Base-by-base conservation (phyloP, 1,284 basidiomycete genomes). In the Ganoderma sinense region DNA sequence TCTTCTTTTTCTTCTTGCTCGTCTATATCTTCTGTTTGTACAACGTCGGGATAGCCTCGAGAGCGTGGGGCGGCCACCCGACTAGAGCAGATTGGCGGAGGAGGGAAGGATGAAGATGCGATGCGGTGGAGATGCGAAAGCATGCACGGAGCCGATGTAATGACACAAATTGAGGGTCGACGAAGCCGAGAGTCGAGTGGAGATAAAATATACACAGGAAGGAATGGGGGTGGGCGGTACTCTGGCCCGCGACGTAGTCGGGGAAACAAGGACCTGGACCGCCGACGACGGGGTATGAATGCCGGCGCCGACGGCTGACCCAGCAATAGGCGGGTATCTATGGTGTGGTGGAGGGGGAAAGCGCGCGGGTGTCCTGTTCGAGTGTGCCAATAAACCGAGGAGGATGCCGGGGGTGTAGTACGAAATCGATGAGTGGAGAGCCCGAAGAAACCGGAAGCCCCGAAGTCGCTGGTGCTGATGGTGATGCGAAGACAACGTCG, bases 251-350 rank as follows among this genome's bases (percentile, higher is more conserved):
- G 67, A 72, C 55, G 69, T 65, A 31, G 67, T 71, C 68, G 65
- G 60, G 61, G 64, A 71, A 56, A 66, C 58, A 62, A 62, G 23
- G 64, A 33, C 67, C 69, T 66, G 5, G 64, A 73, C 71, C 67
- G 70, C 59, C 71, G 75, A 73, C 75, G 74, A 65, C 69, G 84
- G 85, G 82, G 82, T 81, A 86, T 85, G 82, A 86, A 86, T 85
- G 82, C 81, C 82, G 81, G 78, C 75, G 80, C 75, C 76, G 78
- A 76, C 66, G 67, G 76, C 77, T 72, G 51, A 76, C 79, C 82
- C 78, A 77, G 78, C 79, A 74, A 73, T 73, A 76, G 67, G 73
- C 72, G 63, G 78, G 76, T 78, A 78, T 78, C 78, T 76, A 75
- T 68, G 74, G 73, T 70, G 74, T 33, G 53, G n/a, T 23, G 64